These are phyloP conservation scores for Pythium aristosporum DNA, from an alignment of 352 stramenopile species.

Conservation along the genomic window DNA sequence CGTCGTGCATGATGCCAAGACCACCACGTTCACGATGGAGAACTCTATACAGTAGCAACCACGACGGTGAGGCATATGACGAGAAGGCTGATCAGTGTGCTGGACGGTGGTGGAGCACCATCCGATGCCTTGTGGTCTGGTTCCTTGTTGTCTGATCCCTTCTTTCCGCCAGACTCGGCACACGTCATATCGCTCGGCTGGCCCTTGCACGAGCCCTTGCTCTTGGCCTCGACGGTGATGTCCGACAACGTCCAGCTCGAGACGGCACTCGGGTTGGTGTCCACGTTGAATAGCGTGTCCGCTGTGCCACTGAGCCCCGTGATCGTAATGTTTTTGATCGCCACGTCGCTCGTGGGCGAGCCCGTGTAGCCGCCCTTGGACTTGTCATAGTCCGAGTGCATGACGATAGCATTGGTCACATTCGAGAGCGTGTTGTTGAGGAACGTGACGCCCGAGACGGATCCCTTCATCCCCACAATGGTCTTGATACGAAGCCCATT, in stretches of 20 bases:
- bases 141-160: neutral
- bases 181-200: conserved; percentile 6
- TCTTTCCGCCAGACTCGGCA: neutral
- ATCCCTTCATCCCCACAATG: conserved; percentile 25
- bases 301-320: conserved; percentile 10
- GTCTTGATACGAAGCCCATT: conserved; percentile 44
- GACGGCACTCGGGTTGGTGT: conserved; percentile 17
- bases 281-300: conserved; percentile 18
- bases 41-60: too few relatives aligned
- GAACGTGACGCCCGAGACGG: conserved; percentile 28
- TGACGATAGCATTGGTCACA: conserved; percentile 34
- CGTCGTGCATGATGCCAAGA: too few relatives aligned
- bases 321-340: conserved; percentile 7
- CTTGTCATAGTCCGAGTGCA: conserved; percentile 44
- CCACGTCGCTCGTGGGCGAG: neutral
- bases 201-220: conserved; percentile 1
- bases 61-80: too few relatives aligned
- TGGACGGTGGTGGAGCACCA: too few relatives aligned
- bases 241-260: conserved; percentile 21
- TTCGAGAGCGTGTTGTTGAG: conserved; percentile 29
- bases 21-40: too few relatives aligned
- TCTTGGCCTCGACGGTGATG: conserved; percentile 7
- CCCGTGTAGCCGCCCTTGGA: conserved; percentile 31
- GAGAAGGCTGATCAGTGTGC: too few relatives aligned
- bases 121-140: too few relatives aligned